These are phyloP conservation scores for Arabidopsis suecica DNA, from an alignment of 345 rosid species.

Conservation along the genomic window DNA sequence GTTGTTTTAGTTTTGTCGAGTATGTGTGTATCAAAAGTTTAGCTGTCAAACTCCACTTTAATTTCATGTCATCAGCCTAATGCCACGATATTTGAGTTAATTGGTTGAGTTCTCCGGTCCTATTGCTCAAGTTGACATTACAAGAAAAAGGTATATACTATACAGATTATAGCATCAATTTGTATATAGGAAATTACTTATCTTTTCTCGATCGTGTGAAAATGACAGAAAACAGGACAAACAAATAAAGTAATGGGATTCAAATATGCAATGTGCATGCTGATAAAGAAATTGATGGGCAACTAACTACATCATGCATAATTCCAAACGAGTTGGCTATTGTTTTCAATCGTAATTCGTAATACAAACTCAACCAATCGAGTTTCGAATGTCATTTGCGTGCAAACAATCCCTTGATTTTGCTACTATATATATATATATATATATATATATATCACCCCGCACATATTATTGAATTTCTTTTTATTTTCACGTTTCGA, in stretches of 20 bases:
- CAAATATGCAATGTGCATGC: background rate
- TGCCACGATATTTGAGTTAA: background rate
- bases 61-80: slow-evolving; percentile 1
- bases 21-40: background rate
- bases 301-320: background rate
- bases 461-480: no score
- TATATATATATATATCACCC: background rate
- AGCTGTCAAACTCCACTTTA: slow-evolving; percentile 11
- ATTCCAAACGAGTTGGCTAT: no score
- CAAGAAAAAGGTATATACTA: background rate
- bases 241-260: background rate
- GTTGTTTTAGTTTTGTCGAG: background rate
- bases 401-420: background rate
- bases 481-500: no score
- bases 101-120: background rate
- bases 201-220: background rate
- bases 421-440: background rate
- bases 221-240: slow-evolving; percentile 2
- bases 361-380: background rate
- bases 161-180: background rate
- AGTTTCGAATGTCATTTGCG: background rate
- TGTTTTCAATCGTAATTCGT: no score
- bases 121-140: background rate
- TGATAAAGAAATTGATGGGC: background rate
- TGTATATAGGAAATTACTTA: background rate